Base-by-base conservation (phyloP, 495 filamentous ascomycete species). In the Niebla homalea region DNA sequence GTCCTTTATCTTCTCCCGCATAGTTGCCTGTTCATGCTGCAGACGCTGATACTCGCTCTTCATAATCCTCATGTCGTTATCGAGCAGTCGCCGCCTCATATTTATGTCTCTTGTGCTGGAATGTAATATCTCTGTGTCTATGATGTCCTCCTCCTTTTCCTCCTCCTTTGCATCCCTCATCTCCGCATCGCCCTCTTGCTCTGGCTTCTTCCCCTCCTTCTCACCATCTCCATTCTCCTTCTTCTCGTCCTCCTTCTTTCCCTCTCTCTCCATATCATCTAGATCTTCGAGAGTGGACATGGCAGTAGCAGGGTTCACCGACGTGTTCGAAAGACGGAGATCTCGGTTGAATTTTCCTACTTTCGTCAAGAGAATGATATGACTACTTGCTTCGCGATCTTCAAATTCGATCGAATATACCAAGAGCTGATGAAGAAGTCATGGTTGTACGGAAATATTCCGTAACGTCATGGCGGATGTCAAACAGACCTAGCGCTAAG, bases 1-100 rank as follows among this genome's bases (percentile, higher is more conserved):
- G 62, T 98, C 92, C 76, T 96, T 97, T 64, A 97, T 95, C 75
- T 94, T 96, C 63, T 98, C 93, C 50, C 79, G 76, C 92, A 97
- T 98, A 51, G 83, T 78, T 47, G 80, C 77, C 71, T 94, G 94
- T 70, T 98, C 92, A 60, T 97, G 92, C 57, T 83, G 83, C 72
- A 98, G 75, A 59, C 92, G 82, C 66, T 94, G 87, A 62, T 77
- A 87, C 68, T 98, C 92, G 77, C 87, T 94, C 76, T 83, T 90
- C 92, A 97, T 97, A 66, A 98, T 95, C 50, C 92, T 79, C 60
- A 89, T 80, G 66, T 98, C 92, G 67, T 98, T 98, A 64, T 97
- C 92, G 57, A 98, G 74, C 61, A 98, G 75, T 59, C 88, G 79
- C 71, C 78, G 78, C 61, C 76, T 78, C 59, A 85, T 93, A 54